Conservation (phyloP, 2,329 filamentous ascomycete species). For the Myotisia sp. region DNA sequence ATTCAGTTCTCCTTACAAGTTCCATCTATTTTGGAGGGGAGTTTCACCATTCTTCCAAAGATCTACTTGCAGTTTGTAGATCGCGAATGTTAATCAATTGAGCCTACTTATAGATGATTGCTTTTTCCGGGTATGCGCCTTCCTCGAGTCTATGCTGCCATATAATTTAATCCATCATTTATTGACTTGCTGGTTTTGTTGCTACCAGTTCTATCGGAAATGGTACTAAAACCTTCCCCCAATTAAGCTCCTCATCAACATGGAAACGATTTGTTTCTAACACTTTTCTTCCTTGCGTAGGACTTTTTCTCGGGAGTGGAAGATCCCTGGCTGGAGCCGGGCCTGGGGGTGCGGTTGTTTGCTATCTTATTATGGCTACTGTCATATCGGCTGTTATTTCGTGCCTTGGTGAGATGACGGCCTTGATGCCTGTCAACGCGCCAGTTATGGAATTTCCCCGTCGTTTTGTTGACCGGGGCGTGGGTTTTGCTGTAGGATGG, state of each 20-base stretch:
- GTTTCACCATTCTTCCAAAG: too few species aligned
- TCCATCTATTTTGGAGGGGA: too few species aligned
- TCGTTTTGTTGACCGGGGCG: slow-evolving; percentile 29
- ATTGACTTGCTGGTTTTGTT: background rate
- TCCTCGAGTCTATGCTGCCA: background rate
- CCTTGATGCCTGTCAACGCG: slow-evolving; percentile 28
- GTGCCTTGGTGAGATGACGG: slow-evolving; percentile 32
- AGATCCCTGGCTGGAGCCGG: slow-evolving; percentile 28
- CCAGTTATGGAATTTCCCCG: slow-evolving; percentile 28
- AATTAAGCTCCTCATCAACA: background rate
- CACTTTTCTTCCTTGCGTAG: slow-evolving; percentile 15
- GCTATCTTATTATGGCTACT: slow-evolving; percentile 31
- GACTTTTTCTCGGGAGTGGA: slow-evolving; percentile 30
- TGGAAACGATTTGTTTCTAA: background rate
- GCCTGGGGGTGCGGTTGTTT: slow-evolving; percentile 28
- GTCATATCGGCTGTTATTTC: slow-evolving; percentile 32
- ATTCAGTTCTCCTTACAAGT: background rate
- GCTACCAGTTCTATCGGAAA: slow-evolving; percentile 26
- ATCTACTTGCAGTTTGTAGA: too few species aligned
- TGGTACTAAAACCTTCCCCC: slow-evolving; percentile 15
- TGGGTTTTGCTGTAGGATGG: slow-evolving; percentile 35
- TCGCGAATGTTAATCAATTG: background rate
- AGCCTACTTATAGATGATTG: slow-evolving; percentile 28
- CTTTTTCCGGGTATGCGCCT: slow-evolving; percentile 28
- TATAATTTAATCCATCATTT: too few species aligned